Evolutionary conservation across 164 flowering plant genomes (phyloP).

Genomic region (Nymphaea thermarum): DNA sequence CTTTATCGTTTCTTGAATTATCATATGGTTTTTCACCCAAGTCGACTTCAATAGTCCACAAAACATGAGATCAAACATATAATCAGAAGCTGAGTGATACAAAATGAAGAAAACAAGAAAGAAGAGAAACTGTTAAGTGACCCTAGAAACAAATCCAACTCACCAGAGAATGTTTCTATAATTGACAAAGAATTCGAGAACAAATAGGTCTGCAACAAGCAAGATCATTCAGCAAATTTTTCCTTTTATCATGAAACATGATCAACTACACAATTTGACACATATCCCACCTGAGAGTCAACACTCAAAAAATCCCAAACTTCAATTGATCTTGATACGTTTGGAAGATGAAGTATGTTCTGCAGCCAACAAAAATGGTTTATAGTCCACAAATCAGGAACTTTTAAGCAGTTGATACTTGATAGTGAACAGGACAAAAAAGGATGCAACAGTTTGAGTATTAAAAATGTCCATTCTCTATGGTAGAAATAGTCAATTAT

Average conservation of each 20-base stretch:
- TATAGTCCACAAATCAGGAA: too few relatives aligned
- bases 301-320: slow-evolving; percentile 99
- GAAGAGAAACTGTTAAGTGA: not conserved
- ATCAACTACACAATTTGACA: not conserved
- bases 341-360: slow-evolving; percentile 87
- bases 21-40: slow-evolving; percentile 40
- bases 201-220: slow-evolving; percentile 61
- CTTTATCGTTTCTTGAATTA: slow-evolving; percentile 20
- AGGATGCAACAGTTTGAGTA: too few relatives aligned
- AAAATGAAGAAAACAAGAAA: not conserved
- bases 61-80: not conserved
- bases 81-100: slow-evolving; percentile 1
- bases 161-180: slow-evolving; percentile 79
- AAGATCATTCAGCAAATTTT: not conserved
- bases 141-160: slow-evolving; percentile 5
- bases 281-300: slow-evolving; percentile 85
- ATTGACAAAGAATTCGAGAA: slow-evolving; percentile 86
- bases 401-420: too few relatives aligned
- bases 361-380: slow-evolving; percentile 10
- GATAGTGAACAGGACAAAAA: too few relatives aligned
- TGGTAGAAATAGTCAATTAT: too few relatives aligned
- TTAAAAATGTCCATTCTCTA: too few relatives aligned
- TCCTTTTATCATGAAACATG: not conserved
- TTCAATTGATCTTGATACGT: slow-evolving; percentile 80
- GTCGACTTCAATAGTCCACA: slow-evolving; percentile 33